A percentile compares a stretch with the other conserved stretches of the same genome.
Evolutionary conservation across 805 yeast genomes (phyloP).

Genomic region (Kuraishia hungarica): DNA sequence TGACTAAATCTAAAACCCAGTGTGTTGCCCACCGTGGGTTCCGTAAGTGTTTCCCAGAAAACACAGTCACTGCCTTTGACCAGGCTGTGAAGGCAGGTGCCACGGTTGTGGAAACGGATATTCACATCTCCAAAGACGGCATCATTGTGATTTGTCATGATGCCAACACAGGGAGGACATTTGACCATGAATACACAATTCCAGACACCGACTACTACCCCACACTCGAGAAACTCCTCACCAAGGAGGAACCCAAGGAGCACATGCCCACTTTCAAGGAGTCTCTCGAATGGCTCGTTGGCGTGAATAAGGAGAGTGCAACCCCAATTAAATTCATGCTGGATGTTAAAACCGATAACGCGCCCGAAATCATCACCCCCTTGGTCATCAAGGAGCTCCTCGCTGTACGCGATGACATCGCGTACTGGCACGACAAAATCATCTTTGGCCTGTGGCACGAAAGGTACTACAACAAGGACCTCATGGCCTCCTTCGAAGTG

Average conservation of each 20-base stretch:
- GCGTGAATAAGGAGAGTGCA: slow-evolving; percentile 27
- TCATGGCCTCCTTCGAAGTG: slow-evolving; percentile 17
- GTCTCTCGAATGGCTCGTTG: slow-evolving; percentile 26
- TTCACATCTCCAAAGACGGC: slow-evolving; percentile 26
- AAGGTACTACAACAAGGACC: slow-evolving; percentile 13
- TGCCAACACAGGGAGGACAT: slow-evolving; percentile 20
- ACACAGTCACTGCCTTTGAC: slow-evolving; percentile 25
- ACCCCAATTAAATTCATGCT: slow-evolving; percentile 26
- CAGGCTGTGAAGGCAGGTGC: slow-evolving; percentile 25
- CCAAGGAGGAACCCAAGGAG: slow-evolving; percentile 22
- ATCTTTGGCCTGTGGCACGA: slow-evolving; percentile 29
- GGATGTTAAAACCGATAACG: slow-evolving; percentile 24
- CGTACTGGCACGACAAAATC: slow-evolving; percentile 24
- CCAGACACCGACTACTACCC: slow-evolving; percentile 17
- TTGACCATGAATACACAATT: slow-evolving; percentile 13
- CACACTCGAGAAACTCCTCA: slow-evolving; percentile 17
- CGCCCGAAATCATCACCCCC: slow-evolving; percentile 17
- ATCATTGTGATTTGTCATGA: slow-evolving; percentile 27
- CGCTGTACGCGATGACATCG: slow-evolving; percentile 6
- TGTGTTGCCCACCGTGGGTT: slow-evolving; percentile 7
- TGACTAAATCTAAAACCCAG: neutral
- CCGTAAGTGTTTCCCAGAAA: slow-evolving; percentile 23
- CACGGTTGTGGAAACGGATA: slow-evolving; percentile 23
- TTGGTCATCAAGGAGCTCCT: slow-evolving; percentile 15
- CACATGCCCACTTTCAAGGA: slow-evolving; percentile 22